Evolutionary conservation across 768 basidiomycete genomes (phyloP), one percentile per base, ranked within the genome.

Genomic region (Phlebiopsis flavidoalba): DNA sequence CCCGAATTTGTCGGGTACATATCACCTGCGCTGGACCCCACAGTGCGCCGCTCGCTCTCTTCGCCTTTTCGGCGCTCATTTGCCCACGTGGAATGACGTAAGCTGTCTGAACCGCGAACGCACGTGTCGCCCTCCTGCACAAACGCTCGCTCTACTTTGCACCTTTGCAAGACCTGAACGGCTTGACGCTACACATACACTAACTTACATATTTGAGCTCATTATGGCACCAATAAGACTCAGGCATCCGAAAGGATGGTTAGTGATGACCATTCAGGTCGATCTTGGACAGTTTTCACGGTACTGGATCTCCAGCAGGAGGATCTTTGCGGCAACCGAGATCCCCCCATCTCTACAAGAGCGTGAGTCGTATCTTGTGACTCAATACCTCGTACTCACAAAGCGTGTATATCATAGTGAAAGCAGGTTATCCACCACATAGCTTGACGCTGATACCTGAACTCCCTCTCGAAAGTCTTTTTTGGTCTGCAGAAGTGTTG

Each of bases 161-260:
- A 61, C 37, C 31, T 33, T 26, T 36, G 15, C 49, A 37, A 53
- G 17, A 22, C 22, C 21, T 37, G 31, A 24, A 21, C 47, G 33
- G 50, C 17, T 33, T 37, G 61, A 43, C 14, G 46, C 31, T 36
- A 21, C 49, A 17, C 40, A 43, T 43, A 7, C 7, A n/a, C 10
- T 19, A 40, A 65, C 21, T 12, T 10, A 15, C 57, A 43, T 11
- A 62, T 11, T 48, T 49, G 40, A 43, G 12, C 40, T 43, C 40
- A 43, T 8, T 43, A 91, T 92, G 91, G 82, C 85, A 8, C 82
- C 84, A 48, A 65, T 96, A 43, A 87, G 95, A 24, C 77, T 98
- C 3, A 83, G 95, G 62, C 89, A 95, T 73, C 91, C 95, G 14
- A 83, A 87, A 68, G 95, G 95, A 33, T n/a, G n/a, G n/a, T n/a